Evolutionary conservation across 169 alveolate genomes (phyloP), one percentile per base, ranked within the genome.

Genomic region (Plasmodium gonderi): DNA sequence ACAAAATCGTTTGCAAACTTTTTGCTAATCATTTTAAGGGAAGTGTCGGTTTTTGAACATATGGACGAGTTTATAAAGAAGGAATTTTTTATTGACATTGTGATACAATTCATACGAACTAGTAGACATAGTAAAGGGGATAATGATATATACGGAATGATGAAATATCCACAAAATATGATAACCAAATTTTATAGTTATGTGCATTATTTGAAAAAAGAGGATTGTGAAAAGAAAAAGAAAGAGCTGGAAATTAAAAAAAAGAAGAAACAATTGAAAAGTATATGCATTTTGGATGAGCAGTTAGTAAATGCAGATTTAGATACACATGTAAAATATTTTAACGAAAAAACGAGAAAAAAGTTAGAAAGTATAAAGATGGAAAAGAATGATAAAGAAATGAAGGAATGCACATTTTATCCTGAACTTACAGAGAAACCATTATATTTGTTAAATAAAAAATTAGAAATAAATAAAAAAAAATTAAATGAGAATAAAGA

Each of bases 361-460:
- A 89, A 89, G 54, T 42, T 89, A 44, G 60, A 89, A 64, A 33
- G 23, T 5, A 31, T 89, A 17, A 89, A 89, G 80, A 72, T 29
- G 23, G 82, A 89, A 29, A 40, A 6, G 14, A 64, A 54, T 29
- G 72, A 42, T n/a, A n/a, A 67, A 64, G 94, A 89, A 89, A 89
- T 89, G 94, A 64, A 68, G n/a, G 94, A 89, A 64, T 89, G 94
- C 49, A 76, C 94, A 20, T 89, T 89, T 89, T 89, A 20, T 40
- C 90, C 90, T n/a, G 17, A 54, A 17, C 68, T 49, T 45, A 79
- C 42, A 14, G 40, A 47, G 49, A 83, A 49, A 33, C 92, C 92
- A 20, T 8, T 45, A 3, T 83, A 83, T 74, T 74, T 83, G 78
- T 40, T 89, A 64, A 76, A 64, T 33, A 60, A 77, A 60, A 89